Percentiles rank a stretch among this genome's conserved stretches.
Conservation (phyloP, 495 filamentous ascomycete species). For the Aspergillus homomorphus region DNA sequence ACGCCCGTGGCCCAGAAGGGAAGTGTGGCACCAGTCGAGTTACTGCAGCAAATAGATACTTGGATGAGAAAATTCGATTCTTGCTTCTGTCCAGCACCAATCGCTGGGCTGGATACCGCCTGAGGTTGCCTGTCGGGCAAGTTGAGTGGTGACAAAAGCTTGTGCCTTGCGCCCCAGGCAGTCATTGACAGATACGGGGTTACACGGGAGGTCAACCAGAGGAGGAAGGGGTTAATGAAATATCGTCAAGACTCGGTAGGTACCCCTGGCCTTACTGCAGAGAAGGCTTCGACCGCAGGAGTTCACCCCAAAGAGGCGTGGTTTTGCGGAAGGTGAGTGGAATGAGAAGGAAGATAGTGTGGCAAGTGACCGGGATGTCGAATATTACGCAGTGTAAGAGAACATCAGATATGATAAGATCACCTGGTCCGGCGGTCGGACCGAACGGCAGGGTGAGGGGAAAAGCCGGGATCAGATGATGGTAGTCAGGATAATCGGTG, state of each 20-base stretch:
- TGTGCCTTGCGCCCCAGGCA: slow-evolving; percentile 13
- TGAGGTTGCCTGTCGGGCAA: slow-evolving; percentile 4
- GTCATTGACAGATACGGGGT: slow-evolving; percentile 6
- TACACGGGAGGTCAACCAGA: background rate
- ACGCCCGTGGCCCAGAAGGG: slow-evolving; percentile 27
- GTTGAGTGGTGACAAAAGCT: slow-evolving; percentile 13
- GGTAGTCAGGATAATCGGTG: slow-evolving; percentile 1
- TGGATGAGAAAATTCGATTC: background rate
- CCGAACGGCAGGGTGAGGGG: slow-evolving; percentile 1
- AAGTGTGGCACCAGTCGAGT: slow-evolving; percentile 19
- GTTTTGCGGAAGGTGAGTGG: slow-evolving; percentile 11
- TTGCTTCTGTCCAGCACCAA: background rate
- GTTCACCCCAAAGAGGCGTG: slow-evolving; percentile 5
- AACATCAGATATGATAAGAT: slow-evolving; percentile 31
- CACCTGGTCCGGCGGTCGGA: slow-evolving; percentile 19
- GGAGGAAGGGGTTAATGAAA: background rate
- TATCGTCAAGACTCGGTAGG: background rate
- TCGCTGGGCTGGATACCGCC: background rate
- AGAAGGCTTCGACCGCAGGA: slow-evolving; percentile 8
- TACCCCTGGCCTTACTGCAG: slow-evolving; percentile 7
- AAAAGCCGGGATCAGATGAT: slow-evolving; percentile 6
- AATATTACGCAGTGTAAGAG: slow-evolving; percentile 9
- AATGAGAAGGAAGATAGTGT: slow-evolving; percentile 17
- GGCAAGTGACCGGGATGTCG: slow-evolving; percentile 18
- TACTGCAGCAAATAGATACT: slow-evolving; percentile 6